A percentile compares a stretch with the other conserved stretches of the same genome.
Conservation (phyloP, 139 green algal genomes). For the Chlamydomonas sphaeroides region DNA sequence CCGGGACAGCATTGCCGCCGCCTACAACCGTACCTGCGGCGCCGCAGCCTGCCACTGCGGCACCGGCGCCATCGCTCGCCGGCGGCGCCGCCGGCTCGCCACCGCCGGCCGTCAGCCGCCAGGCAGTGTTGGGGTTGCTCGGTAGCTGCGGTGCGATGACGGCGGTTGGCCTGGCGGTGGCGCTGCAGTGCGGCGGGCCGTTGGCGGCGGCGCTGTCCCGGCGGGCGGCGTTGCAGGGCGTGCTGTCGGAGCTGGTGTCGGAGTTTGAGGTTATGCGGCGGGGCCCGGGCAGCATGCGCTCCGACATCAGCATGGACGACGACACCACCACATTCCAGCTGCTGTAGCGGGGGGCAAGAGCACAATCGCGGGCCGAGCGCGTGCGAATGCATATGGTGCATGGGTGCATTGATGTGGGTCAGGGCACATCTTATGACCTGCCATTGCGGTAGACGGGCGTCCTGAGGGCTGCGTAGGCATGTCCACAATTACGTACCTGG, state of each 20-base stretch:
- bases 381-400: too few relatives aligned
- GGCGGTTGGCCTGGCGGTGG: not conserved
- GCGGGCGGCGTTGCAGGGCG: not conserved
- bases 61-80: not conserved
- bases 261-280: conserved; percentile 23
- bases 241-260: conserved; percentile 21
- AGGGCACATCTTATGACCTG: too few relatives aligned
- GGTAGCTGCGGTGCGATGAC: not conserved
- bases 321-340: conserved; percentile 23
- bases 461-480: too few relatives aligned
- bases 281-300: conserved; percentile 1
- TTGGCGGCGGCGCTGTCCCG: not conserved
- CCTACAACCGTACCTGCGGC: too few relatives aligned
- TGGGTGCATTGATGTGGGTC: too few relatives aligned
- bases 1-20: too few relatives aligned
- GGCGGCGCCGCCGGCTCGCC: not conserved
- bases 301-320: conserved; percentile 2
- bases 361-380: too few relatives aligned
- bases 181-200: too few relatives aligned
- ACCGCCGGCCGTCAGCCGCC: not conserved
- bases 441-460: too few relatives aligned
- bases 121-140: not conserved
- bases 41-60: not conserved
- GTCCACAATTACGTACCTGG: too few relatives aligned
- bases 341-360: too few relatives aligned